Conservation (phyloP, 2,329 filamentous ascomycete species). For the Periconia sp. region DNA sequence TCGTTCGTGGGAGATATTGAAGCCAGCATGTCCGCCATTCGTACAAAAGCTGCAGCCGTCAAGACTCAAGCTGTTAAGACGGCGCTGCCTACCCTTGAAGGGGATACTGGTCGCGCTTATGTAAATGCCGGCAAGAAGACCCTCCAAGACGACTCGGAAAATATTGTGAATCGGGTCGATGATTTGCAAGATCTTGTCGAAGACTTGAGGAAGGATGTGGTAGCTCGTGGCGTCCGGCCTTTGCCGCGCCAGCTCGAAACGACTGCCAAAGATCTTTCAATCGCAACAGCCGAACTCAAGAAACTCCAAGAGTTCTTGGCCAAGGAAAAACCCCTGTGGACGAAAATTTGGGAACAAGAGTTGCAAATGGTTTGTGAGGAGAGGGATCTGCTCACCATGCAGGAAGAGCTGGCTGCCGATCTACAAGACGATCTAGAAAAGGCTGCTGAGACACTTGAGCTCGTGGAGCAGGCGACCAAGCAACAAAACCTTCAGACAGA, state of each 20-base stretch:
- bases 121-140: slow-evolving; percentile 85
- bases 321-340: slow-evolving; percentile 94
- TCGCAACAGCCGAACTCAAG: slow-evolving; percentile 82
- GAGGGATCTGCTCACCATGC: slow-evolving; percentile 89
- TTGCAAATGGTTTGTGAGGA: slow-evolving; percentile 95
- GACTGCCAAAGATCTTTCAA: slow-evolving; percentile 84
- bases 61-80: slow-evolving; percentile 74
- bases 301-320: slow-evolving; percentile 92
- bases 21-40: slow-evolving; percentile 80
- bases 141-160: slow-evolving; percentile 83
- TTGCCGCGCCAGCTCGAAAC: slow-evolving; percentile 85
- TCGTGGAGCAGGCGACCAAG: slow-evolving; percentile 98
- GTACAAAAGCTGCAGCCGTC: slow-evolving; percentile 77
- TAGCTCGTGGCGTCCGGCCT: slow-evolving; percentile 86
- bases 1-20: slow-evolving; percentile 88
- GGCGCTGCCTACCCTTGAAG: slow-evolving; percentile 69
- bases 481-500: slow-evolving; percentile 82
- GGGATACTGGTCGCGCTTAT: slow-evolving; percentile 80
- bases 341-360: slow-evolving; percentile 99
- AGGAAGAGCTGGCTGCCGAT: slow-evolving; percentile 92
- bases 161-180: slow-evolving; percentile 87
- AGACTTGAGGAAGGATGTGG: slow-evolving; percentile 95
- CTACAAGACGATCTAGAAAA: slow-evolving; percentile 94
- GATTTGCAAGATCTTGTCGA: slow-evolving; percentile 97
- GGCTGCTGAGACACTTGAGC: slow-evolving; percentile 85